These are phyloP conservation scores for Pichia sp. DNA, from an alignment of 1,139 yeast genomes.

Conservation along the genomic window DNA sequence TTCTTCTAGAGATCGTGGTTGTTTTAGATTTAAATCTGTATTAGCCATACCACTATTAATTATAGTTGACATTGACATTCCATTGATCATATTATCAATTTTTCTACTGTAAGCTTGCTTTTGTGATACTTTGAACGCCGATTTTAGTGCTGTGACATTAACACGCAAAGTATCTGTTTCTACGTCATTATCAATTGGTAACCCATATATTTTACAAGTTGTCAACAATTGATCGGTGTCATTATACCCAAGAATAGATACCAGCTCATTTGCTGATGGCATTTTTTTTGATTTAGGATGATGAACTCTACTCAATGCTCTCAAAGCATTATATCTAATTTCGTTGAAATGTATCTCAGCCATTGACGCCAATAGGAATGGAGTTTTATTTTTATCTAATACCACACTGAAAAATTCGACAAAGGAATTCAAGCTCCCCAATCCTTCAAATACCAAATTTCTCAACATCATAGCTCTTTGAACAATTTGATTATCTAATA, in stretches of 20 bases:
- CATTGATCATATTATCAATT: slow-evolving; percentile 43
- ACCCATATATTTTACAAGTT: slow-evolving; percentile 60
- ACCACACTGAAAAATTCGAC: slow-evolving; percentile 56
- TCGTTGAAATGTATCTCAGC: slow-evolving; percentile 78
- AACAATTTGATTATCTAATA: slow-evolving; percentile 51
- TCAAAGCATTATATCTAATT: slow-evolving; percentile 68
- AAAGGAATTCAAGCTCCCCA: slow-evolving; percentile 58
- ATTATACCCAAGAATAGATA: slow-evolving; percentile 60
- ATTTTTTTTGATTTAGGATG: slow-evolving; percentile 70
- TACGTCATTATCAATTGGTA: slow-evolving; percentile 37
- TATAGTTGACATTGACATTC: slow-evolving; percentile 24
- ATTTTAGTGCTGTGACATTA: slow-evolving; percentile 36
- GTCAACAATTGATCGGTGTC: slow-evolving; percentile 42
- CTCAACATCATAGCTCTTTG: slow-evolving; percentile 70
- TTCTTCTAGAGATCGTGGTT: slow-evolving; percentile 16
- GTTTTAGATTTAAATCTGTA: slow-evolving; percentile 15
- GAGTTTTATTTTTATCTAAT: slow-evolving; percentile 41
- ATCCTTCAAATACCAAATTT: slow-evolving; percentile 57
- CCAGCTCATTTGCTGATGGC: slow-evolving; percentile 39
- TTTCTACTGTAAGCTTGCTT: slow-evolving; percentile 52
- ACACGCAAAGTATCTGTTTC: slow-evolving; percentile 36
- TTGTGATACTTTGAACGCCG: slow-evolving; percentile 39
- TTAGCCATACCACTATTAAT: slow-evolving; percentile 34
- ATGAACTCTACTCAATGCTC: slow-evolving; percentile 58
- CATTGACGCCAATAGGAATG: slow-evolving; percentile 67